Evolutionary conservation across 352 stramenopile species (phyloP).

Genomic region (Thraustotheca clavata): DNA sequence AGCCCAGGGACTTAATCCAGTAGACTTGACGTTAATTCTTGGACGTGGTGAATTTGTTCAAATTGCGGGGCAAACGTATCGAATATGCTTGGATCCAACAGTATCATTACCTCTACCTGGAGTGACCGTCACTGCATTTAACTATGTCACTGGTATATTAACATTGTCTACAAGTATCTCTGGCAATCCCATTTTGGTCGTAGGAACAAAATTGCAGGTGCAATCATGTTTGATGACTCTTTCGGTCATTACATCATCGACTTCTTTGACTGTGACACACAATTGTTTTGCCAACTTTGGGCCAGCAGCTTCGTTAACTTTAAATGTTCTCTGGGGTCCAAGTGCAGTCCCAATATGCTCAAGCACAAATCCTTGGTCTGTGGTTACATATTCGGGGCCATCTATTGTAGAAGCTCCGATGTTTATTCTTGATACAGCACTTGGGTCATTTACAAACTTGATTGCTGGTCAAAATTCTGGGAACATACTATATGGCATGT

Average conservation of each 20-base stretch:
- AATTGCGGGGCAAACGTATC: slow-evolving; percentile 42
- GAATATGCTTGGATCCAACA: slow-evolving; percentile 55
- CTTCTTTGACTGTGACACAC: slow-evolving; percentile 28
- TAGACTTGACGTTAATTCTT: slow-evolving; percentile 31
- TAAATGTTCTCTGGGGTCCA: slow-evolving; percentile 58
- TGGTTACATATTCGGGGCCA: not conserved
- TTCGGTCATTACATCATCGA: not conserved
- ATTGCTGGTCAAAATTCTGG: not conserved
- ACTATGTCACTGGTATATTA: slow-evolving; percentile 23
- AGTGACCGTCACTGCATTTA: slow-evolving; percentile 31
- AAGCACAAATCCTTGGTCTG: slow-evolving; percentile 37
- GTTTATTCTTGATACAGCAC: slow-evolving; percentile 16
- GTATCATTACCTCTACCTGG: slow-evolving; percentile 41
- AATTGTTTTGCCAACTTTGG: slow-evolving; percentile 27
- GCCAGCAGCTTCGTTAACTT: slow-evolving; percentile 12
- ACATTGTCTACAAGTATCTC: slow-evolving; percentile 37
- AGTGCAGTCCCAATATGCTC: slow-evolving; percentile 57
- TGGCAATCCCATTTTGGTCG: slow-evolving; percentile 25
- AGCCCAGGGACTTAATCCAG: slow-evolving; percentile 29
- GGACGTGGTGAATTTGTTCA: slow-evolving; percentile 55
- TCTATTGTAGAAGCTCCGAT: slow-evolving; percentile 5
- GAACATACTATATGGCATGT: not conserved
- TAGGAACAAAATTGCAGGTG: slow-evolving; percentile 20
- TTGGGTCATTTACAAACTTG: slow-evolving; percentile 12
- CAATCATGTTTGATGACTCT: slow-evolving; percentile 5